Conservation (phyloP, 345 rosid species). For the Conringia planisiliqua region DNA sequence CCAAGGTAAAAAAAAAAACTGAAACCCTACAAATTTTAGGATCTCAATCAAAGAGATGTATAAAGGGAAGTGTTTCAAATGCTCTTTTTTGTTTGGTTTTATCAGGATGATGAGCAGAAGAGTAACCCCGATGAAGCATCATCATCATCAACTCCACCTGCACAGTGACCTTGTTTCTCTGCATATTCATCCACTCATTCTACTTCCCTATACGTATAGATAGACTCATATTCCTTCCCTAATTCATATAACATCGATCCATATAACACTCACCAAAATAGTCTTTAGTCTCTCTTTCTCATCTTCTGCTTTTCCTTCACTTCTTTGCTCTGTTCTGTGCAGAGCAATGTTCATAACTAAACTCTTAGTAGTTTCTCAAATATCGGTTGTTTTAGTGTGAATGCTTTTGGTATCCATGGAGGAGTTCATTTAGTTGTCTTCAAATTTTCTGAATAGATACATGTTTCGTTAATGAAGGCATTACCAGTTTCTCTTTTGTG, state of each 20-base stretch:
- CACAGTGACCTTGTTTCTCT: background rate
- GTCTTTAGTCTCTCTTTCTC: background rate
- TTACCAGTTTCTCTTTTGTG: background rate
- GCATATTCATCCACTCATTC: background rate
- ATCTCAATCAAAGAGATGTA: background rate
- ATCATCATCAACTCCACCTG: background rate
- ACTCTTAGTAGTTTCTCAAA: background rate
- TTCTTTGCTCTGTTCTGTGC: background rate
- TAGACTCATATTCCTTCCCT: too few relatives aligned
- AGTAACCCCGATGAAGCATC: background rate
- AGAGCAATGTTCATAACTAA: background rate
- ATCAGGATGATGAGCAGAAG: constrained; percentile 12
- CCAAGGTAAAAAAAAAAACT: background rate
- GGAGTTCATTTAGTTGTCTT: background rate
- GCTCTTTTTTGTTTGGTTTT: background rate
- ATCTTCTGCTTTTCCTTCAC: background rate
- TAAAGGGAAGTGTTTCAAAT: background rate
- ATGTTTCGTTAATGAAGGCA: background rate
- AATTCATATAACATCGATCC: background rate
- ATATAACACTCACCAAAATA: background rate
- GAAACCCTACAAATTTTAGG: background rate
- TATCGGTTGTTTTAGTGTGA: background rate
- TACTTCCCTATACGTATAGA: background rate
- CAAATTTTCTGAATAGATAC: background rate
- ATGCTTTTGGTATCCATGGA: background rate